Evolutionary conservation across 345 rosid genomes (phyloP), one percentile per base, ranked within the genome.

Genomic region (Fremontodendron californicum): DNA sequence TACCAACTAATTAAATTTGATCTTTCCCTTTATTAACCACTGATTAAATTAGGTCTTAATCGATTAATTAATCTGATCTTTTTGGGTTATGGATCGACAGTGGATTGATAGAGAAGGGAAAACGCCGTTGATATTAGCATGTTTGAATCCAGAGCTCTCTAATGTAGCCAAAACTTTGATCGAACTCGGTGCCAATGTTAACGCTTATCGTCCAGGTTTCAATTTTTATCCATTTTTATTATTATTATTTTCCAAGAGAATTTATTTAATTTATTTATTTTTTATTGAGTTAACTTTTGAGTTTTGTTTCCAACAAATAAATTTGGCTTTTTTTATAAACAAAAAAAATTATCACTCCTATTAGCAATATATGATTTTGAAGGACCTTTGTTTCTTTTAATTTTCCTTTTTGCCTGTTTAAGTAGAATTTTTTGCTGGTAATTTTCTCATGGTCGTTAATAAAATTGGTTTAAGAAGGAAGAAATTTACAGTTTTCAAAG

Each of bases 101-200:
- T 96, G 97, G 95, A 81, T 87, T 42, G 98, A 96, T 85, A 90
- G 78, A 84, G 98, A 96, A 72, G 98, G 94, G 25, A 96, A 96
- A 83, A 96, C 99, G 46, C 93, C 99, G 3, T 81, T 96, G 89
- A 96, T 96, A 6, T 63, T 83, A 76, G 97, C 97, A 29, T 94
- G 91, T 76, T 78, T 92, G 97, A 90, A 86, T 71, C 78, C 94
- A 4, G 88, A 85, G 82, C 91, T 86, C 11, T 81, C 45, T 68
- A 64, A 85, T 83, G 99, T 94, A 0, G 95, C 97, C 6, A 87
- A 90, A 78, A 87, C 97, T 68, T 87, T 96, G 88, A 84, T 96
- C 4, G 97, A 91, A 78, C 87, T 96, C 57, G 98, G 98, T 1
- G 91, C 99, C 19, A 91, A 92, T 77, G 91, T 88, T 57, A 88